These are phyloP conservation scores for Lizonia empirigonia DNA, from an alignment of 2,329 filamentous ascomycete species.

Conservation along the genomic window DNA sequence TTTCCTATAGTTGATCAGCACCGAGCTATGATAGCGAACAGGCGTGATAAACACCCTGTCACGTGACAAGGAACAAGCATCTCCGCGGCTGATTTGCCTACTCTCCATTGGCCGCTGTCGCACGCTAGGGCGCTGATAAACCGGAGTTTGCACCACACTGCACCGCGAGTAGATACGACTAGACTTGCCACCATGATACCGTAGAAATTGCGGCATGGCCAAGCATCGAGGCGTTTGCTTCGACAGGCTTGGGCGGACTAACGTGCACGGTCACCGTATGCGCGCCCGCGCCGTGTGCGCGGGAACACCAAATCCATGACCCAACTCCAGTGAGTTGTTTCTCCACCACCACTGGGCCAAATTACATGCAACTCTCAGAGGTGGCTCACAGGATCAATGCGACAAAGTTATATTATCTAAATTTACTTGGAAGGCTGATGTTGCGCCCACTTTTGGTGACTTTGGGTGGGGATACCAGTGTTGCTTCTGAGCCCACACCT, in stretches of 20 bases:
- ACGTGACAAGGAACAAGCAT: conserved; percentile 13
- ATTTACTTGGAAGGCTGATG: too few species aligned
- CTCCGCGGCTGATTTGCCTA: conserved; percentile 5
- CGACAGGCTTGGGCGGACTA: conserved; percentile 5
- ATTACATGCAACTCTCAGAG: too few species aligned
- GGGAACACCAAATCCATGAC: too few species aligned
- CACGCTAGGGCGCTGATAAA: conserved; percentile 10
- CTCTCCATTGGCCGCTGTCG: neutral
- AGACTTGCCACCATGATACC: conserved; percentile 7
- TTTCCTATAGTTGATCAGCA: neutral
- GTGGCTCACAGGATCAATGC: too few species aligned
- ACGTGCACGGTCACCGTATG: too few species aligned
- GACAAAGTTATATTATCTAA: too few species aligned
- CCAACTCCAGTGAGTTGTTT: too few species aligned
- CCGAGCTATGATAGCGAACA: neutral
- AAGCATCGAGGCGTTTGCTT: conserved; percentile 18
- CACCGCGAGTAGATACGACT: conserved; percentile 15
- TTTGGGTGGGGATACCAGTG: too few species aligned
- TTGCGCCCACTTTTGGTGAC: too few species aligned
- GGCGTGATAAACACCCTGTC: neutral
- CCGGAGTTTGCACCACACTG: conserved; percentile 6
- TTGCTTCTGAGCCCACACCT: too few species aligned
- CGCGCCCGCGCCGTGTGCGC: too few species aligned
- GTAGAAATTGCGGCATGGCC: conserved; percentile 2
- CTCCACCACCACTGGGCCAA: too few species aligned